Evolutionary conservation across 148 eudicot genomes (phyloP), one percentile per base, ranked within the genome.

Genomic region (Rhododendron simsii): DNA sequence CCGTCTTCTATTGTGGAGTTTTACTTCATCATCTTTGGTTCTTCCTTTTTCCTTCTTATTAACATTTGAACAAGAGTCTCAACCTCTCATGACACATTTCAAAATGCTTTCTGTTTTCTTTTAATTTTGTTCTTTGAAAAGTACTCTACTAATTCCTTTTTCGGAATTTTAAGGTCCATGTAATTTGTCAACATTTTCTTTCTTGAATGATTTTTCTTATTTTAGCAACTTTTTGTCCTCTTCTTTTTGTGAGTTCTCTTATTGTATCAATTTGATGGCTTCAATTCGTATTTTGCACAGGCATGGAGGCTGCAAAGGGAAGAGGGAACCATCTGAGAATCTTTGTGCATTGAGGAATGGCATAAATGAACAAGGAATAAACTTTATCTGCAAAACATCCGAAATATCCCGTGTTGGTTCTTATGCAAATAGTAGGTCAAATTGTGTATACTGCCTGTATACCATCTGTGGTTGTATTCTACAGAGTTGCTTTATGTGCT

Each of bases 231-330:
- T 57, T 57, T 57, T 57, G 20, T 5, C 23, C 63, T 57, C 21
- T 63, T 23, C 28, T 63, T 63, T 23, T 63, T 23, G 30, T n/a
- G 33, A 65, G 6, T 10, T 67, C 35, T 61, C 80, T 85, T 33
- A 82, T 71, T 82, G 88, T 87, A 88, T 89, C 90, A 88, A 89
- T 89, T 89, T 90, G 92, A 91, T 91, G 84, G 85, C 82, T 57
- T 83, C 84, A 69, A 69, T 88, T 87, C 88, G 85, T 89, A 48
- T 83, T 86, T 89, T 41, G 87, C 88, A 91, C 91, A 91, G 92
- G 93, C 89, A 23, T 86, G 63, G 85, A 86, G 78, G 91, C 91
- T 85, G 88, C 91, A 84, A 84, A 77, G 87, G 91, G 90, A 87
- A 86, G 91, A 88, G 87, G 90, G 85, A 86, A 87, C 45, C 45